phyloP scores from a whole-genome alignment of 305 asterid genomes.

The Ilex paraguariensis region DNA sequence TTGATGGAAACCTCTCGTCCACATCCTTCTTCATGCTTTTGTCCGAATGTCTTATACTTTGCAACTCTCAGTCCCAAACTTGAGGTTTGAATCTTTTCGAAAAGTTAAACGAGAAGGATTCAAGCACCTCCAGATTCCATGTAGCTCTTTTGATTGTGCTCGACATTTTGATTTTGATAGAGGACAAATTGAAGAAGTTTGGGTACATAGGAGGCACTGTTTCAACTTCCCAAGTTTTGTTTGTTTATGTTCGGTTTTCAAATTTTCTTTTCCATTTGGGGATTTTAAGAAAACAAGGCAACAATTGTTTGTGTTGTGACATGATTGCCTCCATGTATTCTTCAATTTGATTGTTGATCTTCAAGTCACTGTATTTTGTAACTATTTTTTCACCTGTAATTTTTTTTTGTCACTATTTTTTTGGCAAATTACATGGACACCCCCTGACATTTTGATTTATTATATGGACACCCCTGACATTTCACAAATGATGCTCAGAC shows the following conservation, averaged over 20 bases:
- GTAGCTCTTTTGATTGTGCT: background rate
- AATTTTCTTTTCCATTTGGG: conserved; percentile 3
- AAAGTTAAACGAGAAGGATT: conserved; percentile 3
- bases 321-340: too few species aligned
- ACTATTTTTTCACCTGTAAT: too few species aligned
- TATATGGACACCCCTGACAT: too few species aligned
- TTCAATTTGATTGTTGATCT: background rate
- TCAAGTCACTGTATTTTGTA: too few species aligned
- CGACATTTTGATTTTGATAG: conserved; percentile 1
- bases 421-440: too few species aligned
- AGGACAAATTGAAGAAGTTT: background rate
- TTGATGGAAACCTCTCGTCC: too few species aligned
- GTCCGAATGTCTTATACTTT: conserved; percentile 3
- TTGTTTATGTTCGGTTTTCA: background rate
- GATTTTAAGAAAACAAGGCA: background rate
- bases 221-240: background rate
- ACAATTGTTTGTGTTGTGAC: too few species aligned
- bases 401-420: too few species aligned
- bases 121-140: conserved; percentile 3
- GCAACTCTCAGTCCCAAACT: conserved; percentile 10
- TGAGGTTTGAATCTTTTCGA: conserved; percentile 1
- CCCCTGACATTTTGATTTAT: too few species aligned
- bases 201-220: background rate
- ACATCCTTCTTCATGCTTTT: too few species aligned
- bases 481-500: too few species aligned